Evolutionary conservation across 306 rosid species (phyloP).

Genomic region (Cicer chorassanicum): DNA sequence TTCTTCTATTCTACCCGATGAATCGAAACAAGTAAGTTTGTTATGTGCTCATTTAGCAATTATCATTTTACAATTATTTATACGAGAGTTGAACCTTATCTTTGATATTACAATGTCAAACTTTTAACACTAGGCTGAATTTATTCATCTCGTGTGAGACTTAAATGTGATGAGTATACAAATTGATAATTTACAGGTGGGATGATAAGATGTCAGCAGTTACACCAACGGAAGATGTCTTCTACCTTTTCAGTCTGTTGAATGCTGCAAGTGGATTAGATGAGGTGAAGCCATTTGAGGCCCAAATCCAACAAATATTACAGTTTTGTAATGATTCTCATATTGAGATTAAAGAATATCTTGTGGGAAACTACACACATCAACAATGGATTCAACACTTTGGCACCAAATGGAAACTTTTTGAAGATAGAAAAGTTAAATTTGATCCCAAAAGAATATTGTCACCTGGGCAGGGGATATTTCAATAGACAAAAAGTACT

Average conservation of each 20-base stretch:
- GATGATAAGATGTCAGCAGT: conserved; percentile 59
- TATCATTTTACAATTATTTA: too few species aligned
- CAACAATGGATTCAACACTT: conserved; percentile 62
- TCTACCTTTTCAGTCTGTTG: conserved; percentile 54
- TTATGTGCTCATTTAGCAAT: too few species aligned
- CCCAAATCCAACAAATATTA: conserved; percentile 50
- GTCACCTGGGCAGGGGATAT: conserved; percentile 76
- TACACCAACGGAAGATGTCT: conserved; percentile 63
- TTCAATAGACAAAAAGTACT: conserved; percentile 35
- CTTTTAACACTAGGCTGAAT: too few species aligned
- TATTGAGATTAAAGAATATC: conserved; percentile 57
- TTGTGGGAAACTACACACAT: conserved; percentile 48
- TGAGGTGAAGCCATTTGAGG: conserved; percentile 43
- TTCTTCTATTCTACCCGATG: conserved; percentile 50
- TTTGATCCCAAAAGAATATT: conserved; percentile 68
- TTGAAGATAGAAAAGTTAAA: conserved; percentile 48
- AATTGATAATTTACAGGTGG: conserved; percentile 56
- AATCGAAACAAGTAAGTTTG: conserved; percentile 58
- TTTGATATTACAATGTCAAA: too few species aligned
- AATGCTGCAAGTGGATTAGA: conserved; percentile 43
- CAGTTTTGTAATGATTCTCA: conserved; percentile 50
- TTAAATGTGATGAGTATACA: not conserved
- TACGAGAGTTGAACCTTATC: too few species aligned
- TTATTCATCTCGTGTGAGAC: not conserved
- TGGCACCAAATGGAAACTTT: conserved; percentile 63